A percentile compares a stretch with the other conserved stretches of the same genome.
phyloP scores from a whole-genome alignment of 179 eudicot genomes.

The Heliamphora pulchella region DNA sequence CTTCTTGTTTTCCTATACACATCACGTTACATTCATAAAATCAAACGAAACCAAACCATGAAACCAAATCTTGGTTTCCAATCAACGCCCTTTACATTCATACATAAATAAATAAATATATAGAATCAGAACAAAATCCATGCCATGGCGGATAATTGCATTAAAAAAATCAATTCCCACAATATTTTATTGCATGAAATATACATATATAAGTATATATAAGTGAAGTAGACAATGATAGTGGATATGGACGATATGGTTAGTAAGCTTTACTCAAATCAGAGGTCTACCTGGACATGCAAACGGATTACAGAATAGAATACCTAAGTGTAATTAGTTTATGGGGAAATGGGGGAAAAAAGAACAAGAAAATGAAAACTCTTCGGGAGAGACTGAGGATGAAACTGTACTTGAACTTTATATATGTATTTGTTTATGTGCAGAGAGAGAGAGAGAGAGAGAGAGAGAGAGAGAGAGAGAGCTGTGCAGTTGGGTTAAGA shows the following conservation, averaged over 20 bases:
- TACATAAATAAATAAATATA: no score
- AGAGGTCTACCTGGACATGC: constrained; percentile 14
- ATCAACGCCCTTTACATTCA: background rate
- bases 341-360: background rate
- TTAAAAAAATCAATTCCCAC: background rate
- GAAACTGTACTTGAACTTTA: background rate
- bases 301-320: background rate
- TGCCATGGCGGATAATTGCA: background rate
- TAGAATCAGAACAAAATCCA: background rate
- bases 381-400: background rate
- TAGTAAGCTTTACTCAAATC: background rate
- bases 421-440: background rate
- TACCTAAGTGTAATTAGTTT: background rate
- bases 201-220: background rate
- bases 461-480: background rate
- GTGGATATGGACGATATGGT: background rate
- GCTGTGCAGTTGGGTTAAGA: constrained; percentile 9
- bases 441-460: background rate
- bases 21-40: background rate
- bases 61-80: background rate
- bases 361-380: background rate
- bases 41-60: no score
- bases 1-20: constrained; percentile 18
- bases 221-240: background rate
- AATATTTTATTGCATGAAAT: background rate